Base-by-base conservation (phyloP, 805 yeast species). In the Zygoascus ofunaensis region DNA sequence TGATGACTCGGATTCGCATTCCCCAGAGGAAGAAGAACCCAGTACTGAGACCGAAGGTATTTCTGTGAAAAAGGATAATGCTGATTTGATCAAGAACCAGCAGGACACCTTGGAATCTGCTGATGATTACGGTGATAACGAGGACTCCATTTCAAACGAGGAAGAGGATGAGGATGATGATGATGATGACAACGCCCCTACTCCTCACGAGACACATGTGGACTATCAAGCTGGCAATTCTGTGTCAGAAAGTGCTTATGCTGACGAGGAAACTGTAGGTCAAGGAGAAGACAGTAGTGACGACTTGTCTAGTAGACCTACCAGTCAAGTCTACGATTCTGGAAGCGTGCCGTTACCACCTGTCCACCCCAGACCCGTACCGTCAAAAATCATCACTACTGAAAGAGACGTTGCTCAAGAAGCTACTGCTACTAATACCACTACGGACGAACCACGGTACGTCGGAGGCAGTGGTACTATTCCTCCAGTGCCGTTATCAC, bases 391-490 rank as follows among this genome's bases (percentile, higher is more conserved):
- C 12, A 26, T 7, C 7, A 7, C 12, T 26, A 26, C 30, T 8
- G 10, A 26, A 26, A 12, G 12, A 8, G 10, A 12, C 7, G 30
- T 12, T 26, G 30, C 10, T 26, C 10, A 26, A 26, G 12, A 26
- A 8, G 30, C 30, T 8, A 8, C 7, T 12, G 30, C 30, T 8
- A 59, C 55, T 33, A 47, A 49, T 18, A 54, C 60, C 14, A 59
- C 55, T 41, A 50, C 59, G 1, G 60, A 56, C 19, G 55, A 50
- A 19, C 22, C 12, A n/a, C 49, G 56, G 2, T 54, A 54, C 36
- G 26, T 49, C 10, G 42, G 47, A 4, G 57, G 54, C 4, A 21
- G 54, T 34, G 53, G 55, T 3, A 38, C 47, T 2, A 40, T 45
- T 4, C 58, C 58, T 12, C 53, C 57, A 2, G 35, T 51, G 32